Evolutionary conservation across 1,284 basidiomycete species (phyloP), one percentile per base, ranked within the genome.

Genomic region (Irpex sp.): DNA sequence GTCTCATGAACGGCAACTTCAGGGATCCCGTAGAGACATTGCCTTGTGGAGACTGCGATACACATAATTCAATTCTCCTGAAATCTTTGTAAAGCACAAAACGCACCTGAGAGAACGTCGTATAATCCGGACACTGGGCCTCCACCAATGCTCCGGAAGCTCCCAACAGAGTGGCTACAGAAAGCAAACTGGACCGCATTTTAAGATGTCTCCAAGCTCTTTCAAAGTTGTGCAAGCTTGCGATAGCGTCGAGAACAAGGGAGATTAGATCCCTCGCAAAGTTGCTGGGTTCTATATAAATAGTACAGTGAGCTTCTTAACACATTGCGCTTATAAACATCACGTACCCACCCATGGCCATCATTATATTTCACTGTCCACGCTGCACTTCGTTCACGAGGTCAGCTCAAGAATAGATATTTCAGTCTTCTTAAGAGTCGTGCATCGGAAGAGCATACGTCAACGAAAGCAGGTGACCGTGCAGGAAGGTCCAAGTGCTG

Each of bases 1-100:
- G 89, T 21, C 89, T 78, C 89, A 91, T 91, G 70, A 79, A 88
- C 13, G 90, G 89, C 65, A 91, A 74, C 1, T 77, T 78, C 63
- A 91, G 72, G n/a, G 83, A 80, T 6, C 89, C 89, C 4, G 75
- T 70, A 13, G 89, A 90, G 56, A 74, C 75, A 59, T 78, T 78
- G 2, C 83, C 86, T 71, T 90, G 89, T 21, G 86, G 83, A 26
- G 67, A 77, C 83, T 87, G 53, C 17, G 11, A 58, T 36, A 35
- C 19, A 57, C 19, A 61, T 11, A 56, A 54, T 17, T 62, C 13
- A 46, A 13, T 50, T 61, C 19, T n/a, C 67, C 2, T 26, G 26
- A 26, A 26, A 2, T 26, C 26, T 3, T 2, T 26, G 26, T 26
- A 3, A 26, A 26, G 26, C 26, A 26, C 26, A 26, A 26, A 26